Percentiles rank a stretch among this genome's conserved stretches.
phyloP scores from a whole-genome alignment of 2,329 filamentous ascomycete genomes.

The Colletotrichum magnum region DNA sequence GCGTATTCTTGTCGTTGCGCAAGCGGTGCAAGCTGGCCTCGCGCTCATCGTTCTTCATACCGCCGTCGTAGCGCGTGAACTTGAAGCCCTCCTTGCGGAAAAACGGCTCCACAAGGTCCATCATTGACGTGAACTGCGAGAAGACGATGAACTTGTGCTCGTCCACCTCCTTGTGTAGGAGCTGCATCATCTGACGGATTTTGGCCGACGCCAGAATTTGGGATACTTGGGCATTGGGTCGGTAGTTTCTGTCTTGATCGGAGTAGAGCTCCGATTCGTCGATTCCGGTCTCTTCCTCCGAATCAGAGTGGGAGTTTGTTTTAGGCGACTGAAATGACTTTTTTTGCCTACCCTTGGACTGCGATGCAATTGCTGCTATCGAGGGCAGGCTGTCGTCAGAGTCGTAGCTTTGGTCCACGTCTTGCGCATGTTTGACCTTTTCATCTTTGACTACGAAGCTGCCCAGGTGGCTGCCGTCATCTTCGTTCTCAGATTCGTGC shows the following conservation, averaged over 20 bases:
- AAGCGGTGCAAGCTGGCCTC: slow-evolving; percentile 87
- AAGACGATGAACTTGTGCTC: slow-evolving; percentile 99
- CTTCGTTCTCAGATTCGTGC: slow-evolving; percentile 68
- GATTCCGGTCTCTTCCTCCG: slow-evolving; percentile 55
- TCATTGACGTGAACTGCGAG: slow-evolving; percentile 98
- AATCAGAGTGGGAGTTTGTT: slow-evolving; percentile 45
- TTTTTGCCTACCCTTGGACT: slow-evolving; percentile 48
- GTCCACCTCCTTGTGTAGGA: slow-evolving; percentile 82
- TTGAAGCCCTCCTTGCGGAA: slow-evolving; percentile 80
- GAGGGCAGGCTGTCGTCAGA: slow-evolving; percentile 55
- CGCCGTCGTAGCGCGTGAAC: slow-evolving; percentile 93
- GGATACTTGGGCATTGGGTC: slow-evolving; percentile 57
- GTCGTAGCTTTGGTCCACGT: slow-evolving; percentile 47
- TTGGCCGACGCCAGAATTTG: slow-evolving; percentile 84
- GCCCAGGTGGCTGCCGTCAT: slow-evolving; percentile 67
- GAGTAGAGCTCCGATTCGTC: slow-evolving; percentile 59
- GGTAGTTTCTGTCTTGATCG: slow-evolving; percentile 54
- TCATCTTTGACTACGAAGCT: slow-evolving; percentile 71
- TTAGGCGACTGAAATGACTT: slow-evolving; percentile 14
- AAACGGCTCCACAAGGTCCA: slow-evolving; percentile 95
- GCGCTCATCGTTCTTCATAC: slow-evolving; percentile 93
- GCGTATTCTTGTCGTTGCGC: slow-evolving; percentile 79
- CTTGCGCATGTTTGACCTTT: slow-evolving; percentile 49
- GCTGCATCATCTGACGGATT: slow-evolving; percentile 86
- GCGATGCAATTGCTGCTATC: slow-evolving; percentile 52